Percentiles rank a stretch among this genome's conserved stretches.
phyloP scores from a whole-genome alignment of 2,329 filamentous ascomycete species.

The Bipolaris sorokiniana region DNA sequence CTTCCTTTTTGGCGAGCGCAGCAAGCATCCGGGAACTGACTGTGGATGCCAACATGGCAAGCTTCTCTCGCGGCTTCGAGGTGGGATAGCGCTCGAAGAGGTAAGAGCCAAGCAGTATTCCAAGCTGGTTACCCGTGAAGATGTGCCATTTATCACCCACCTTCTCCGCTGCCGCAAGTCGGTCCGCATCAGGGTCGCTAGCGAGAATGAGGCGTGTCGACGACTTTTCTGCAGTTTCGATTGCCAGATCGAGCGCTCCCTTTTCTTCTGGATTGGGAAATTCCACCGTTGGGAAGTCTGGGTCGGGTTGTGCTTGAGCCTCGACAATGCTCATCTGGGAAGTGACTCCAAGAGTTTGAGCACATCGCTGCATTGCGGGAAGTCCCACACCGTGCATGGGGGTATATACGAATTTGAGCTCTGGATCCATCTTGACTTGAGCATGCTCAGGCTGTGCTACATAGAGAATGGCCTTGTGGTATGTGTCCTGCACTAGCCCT shows the following conservation, averaged over 20 bases:
- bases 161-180: conserved; percentile 66
- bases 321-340: conserved; percentile 57
- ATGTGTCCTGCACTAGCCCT: conserved; percentile 51
- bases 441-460: conserved; percentile 45
- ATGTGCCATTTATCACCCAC: conserved; percentile 63
- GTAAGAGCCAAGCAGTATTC: conserved; percentile 64
- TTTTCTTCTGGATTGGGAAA: conserved; percentile 72
- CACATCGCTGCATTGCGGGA: conserved; percentile 53
- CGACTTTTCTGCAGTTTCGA: conserved; percentile 59
- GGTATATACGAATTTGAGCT: conserved; percentile 59
- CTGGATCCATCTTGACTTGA: conserved; percentile 27
- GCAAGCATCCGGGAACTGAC: conserved; percentile 69
- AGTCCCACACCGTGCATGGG: conserved; percentile 64
- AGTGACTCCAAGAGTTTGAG: conserved; percentile 47
- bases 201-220: conserved; percentile 62
- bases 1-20: conserved; percentile 61
- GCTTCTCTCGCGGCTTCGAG: conserved; percentile 46
- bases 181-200: conserved; percentile 70
- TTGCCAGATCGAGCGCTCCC: conserved; percentile 66
- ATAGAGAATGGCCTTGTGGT: conserved; percentile 52
- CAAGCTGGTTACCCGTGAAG: conserved; percentile 70
- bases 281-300: conserved; percentile 67
- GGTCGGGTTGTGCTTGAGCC: conserved; percentile 63
- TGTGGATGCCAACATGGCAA: conserved; percentile 66
- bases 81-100: conserved; percentile 57